Percentiles rank a stretch among this genome's conserved stretches.
phyloP scores from a whole-genome alignment of 1,139 yeast genomes.

The Kurtzmaniella natalensis region DNA sequence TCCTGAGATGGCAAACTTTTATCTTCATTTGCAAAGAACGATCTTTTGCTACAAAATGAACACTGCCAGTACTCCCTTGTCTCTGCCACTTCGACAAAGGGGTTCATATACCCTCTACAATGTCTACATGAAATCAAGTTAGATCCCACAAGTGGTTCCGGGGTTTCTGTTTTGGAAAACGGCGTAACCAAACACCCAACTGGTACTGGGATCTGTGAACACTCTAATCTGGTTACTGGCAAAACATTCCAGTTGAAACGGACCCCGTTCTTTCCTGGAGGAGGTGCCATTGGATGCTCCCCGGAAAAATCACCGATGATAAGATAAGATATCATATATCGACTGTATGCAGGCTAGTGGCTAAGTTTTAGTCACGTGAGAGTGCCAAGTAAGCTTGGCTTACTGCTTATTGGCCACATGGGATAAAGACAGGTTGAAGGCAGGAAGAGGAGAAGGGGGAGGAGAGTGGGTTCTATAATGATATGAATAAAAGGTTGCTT shows the following conservation, averaged over 20 bases:
- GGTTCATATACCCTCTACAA: slow-evolving; percentile 29
- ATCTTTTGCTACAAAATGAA: slow-evolving; percentile 29
- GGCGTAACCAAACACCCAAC: slow-evolving; percentile 38
- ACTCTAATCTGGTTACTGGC: slow-evolving; percentile 38
- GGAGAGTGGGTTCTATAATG: too few species aligned
- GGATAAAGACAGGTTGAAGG: too few species aligned
- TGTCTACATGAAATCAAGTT: slow-evolving; percentile 20
- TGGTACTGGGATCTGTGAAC: slow-evolving; percentile 29
- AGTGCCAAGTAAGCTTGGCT: too few species aligned
- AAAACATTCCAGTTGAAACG: slow-evolving; percentile 57
- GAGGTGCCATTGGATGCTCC: neutral
- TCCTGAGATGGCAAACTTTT: slow-evolving; percentile 11
- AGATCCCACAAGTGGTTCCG: slow-evolving; percentile 3
- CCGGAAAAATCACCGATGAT: slow-evolving; percentile 1
- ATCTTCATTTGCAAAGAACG: slow-evolving; percentile 19
- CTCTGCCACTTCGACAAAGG: slow-evolving; percentile 24
- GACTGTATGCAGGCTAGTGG: neutral
- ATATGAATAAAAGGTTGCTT: too few species aligned
- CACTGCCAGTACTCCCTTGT: slow-evolving; percentile 31
- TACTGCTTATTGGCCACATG: too few species aligned
- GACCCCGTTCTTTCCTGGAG: slow-evolving; percentile 20
- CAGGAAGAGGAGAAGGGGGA: too few species aligned
- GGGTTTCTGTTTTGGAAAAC: slow-evolving; percentile 10
- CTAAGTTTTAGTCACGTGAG: too few species aligned
- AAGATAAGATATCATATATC: neutral